Conservation (phyloP, 345 rosid genomes). For the Moricandia arvensis region DNA sequence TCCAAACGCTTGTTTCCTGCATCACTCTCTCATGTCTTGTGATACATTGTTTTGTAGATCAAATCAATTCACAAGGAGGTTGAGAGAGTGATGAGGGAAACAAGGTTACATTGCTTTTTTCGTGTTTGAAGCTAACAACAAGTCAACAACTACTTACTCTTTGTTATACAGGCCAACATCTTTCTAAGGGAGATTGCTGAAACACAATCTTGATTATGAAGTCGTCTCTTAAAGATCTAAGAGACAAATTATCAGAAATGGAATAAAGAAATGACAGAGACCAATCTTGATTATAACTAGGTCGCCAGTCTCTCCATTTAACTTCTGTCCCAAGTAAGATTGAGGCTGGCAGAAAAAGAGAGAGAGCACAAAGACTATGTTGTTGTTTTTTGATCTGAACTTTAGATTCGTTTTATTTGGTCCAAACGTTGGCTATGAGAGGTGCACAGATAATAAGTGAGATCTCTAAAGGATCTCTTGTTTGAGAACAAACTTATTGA, state of each 20-base stretch:
- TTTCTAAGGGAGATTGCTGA: constrained; percentile 75
- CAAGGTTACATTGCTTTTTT: constrained; percentile 53
- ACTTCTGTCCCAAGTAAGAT: constrained; percentile 1
- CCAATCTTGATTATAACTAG: background rate
- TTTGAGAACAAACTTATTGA: background rate
- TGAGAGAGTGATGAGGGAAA: constrained; percentile 71
- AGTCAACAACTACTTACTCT: too few relatives aligned
- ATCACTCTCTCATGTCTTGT: too few relatives aligned
- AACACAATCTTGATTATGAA: constrained; percentile 85
- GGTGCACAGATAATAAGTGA: background rate
- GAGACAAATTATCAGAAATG: constrained; percentile 59
- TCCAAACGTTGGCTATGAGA: background rate
- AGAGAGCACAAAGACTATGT: background rate
- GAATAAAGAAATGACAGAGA: constrained; percentile 40
- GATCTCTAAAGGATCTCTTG: background rate
- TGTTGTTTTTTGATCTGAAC: background rate
- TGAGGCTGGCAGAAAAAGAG: background rate
- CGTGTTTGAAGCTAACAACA: constrained; percentile 2
- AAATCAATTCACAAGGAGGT: constrained; percentile 72
- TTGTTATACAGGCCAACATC: constrained; percentile 50
- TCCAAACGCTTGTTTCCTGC: too few relatives aligned
- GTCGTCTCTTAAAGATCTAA: constrained; percentile 82
- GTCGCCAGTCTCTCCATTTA: background rate
- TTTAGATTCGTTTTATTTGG: constrained; percentile 2
- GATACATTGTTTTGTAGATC: constrained; percentile 46